Conservation (phyloP, 768 basidiomycete species). For the Dioszegia hungarica region DNA sequence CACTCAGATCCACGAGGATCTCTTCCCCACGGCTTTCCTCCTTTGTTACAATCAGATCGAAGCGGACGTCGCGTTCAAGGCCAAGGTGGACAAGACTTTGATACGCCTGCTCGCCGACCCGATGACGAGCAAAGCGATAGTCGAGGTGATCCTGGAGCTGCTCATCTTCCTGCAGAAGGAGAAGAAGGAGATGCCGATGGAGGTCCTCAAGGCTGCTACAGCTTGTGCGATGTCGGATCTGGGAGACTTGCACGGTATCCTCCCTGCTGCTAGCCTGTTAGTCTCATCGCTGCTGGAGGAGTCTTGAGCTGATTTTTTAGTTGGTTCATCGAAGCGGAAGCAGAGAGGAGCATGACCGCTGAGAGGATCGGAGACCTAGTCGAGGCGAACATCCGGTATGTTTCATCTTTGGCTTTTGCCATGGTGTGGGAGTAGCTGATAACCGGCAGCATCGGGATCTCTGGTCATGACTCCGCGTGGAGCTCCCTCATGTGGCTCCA, state of each 20-base stretch:
- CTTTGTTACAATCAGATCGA: conserved; percentile 36
- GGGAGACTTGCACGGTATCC: conserved; percentile 24
- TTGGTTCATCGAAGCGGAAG: conserved; percentile 36
- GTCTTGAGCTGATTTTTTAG: background rate
- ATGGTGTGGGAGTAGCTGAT: background rate
- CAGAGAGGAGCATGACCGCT: conserved; percentile 16
- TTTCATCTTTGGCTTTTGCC: no score
- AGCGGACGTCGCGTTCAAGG: conserved; percentile 15
- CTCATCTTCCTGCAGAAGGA: conserved; percentile 40
- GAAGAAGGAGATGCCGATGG: conserved; percentile 10
- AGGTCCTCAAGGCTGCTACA: conserved; percentile 26
- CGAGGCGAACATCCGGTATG: conserved; percentile 28
- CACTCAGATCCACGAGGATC: conserved; percentile 27
- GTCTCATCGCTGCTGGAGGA: background rate
- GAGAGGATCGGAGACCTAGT: conserved; percentile 30
- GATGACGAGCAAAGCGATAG: conserved; percentile 19
- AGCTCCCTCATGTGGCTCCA: conserved; percentile 29
- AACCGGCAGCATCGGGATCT: background rate
- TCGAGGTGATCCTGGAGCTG: conserved; percentile 24
- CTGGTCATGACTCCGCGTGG: conserved; percentile 41
- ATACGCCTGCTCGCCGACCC: conserved; percentile 16
- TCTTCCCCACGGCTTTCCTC: conserved; percentile 41
- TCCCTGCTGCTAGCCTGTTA: conserved; percentile 32
- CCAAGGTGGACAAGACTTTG: conserved; percentile 21
- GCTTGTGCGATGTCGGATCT: conserved; percentile 26